These are phyloP conservation scores for Mrakia frigida DNA, from an alignment of 768 basidiomycete species.

Conservation along the genomic window DNA sequence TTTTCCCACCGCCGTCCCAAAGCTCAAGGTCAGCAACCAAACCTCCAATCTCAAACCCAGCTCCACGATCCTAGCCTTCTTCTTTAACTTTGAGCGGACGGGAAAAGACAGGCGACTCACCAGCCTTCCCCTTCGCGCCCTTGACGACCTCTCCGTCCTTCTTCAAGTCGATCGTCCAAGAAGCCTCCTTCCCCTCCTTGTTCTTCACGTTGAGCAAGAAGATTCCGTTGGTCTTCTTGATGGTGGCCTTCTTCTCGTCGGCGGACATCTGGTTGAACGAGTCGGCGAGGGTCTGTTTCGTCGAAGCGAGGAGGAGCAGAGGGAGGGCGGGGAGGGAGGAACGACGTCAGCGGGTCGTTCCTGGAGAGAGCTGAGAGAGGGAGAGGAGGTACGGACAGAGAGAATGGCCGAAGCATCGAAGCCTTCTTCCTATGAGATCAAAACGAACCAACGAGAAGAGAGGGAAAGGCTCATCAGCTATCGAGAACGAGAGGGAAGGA, in stretches of 20 bases:
- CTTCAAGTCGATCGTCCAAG: constrained; percentile 33
- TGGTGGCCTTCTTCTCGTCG: constrained; percentile 25
- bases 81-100: too few species aligned
- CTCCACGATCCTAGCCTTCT: too few species aligned
- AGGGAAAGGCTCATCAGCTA: background rate
- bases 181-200: constrained; percentile 11
- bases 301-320: background rate
- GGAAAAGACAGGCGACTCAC: background rate
- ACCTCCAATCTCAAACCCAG: background rate
- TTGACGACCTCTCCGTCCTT: constrained; percentile 34
- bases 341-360: background rate
- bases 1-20: background rate
- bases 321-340: background rate
- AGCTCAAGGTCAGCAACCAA: background rate
- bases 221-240: constrained; percentile 34
- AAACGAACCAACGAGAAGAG: too few species aligned
- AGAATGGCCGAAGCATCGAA: constrained; percentile 31
- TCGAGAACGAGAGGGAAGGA: background rate
- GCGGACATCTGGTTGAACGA: constrained; percentile 28
- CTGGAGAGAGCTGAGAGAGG: too few species aligned
- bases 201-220: constrained; percentile 33
- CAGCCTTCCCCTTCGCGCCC: constrained; percentile 31
- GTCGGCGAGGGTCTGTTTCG: constrained; percentile 23
- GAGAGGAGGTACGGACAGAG: background rate
- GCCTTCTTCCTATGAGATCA: constrained; percentile 22